Evolutionary conservation across 257 asterid species (phyloP), one percentile per base, ranked within the genome.

Genomic region (Nicotiana tabacum): DNA sequence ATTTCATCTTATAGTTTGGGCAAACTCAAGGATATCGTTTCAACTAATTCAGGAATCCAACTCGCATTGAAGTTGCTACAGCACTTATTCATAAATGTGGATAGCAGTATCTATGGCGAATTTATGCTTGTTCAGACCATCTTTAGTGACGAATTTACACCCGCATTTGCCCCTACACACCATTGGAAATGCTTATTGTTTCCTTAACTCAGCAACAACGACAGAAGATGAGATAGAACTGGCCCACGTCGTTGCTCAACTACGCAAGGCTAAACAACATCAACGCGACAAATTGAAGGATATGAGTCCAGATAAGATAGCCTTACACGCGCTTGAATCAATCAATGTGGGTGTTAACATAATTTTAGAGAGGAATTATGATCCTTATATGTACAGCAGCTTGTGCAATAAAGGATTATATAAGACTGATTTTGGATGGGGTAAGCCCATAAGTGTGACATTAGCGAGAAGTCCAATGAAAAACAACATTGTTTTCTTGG

Each of bases 341-440:
- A 0, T 35, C 58, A 27, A 13, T 3, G 78, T 6, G 30, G 62
- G 29, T 24, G 64, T 29, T 4, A 76, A 21, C 51, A n/a, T 18
- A 32, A 35, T 43, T 2, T 9, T 17, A 48, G 62, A 76, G 39
- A 48, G 2, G 24, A 11, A 33, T 21, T 43, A 57, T 62, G 82
- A 77, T 30, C 1, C 27, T 18, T 77, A 77, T 77, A 3, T 62
- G 12, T 53, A 8, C 3, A 0, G 51, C 6, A 77, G 68, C 13
- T 55, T 60, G n/a, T 77, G 82, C 29, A 33, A 56, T 77, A 15
- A 39, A 10, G 81, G 17, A 9, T 18, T 77, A 30, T 27, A 77
- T 21, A 57, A 33, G 24, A 9, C 9, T 16, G 82, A 78, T 78
- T 53, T 78, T 78, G 68, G 48, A 9, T 78, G 82, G 82, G 69